Base-by-base conservation (phyloP, 352 stramenopile genomes). In the Pythium chondricola region DNA sequence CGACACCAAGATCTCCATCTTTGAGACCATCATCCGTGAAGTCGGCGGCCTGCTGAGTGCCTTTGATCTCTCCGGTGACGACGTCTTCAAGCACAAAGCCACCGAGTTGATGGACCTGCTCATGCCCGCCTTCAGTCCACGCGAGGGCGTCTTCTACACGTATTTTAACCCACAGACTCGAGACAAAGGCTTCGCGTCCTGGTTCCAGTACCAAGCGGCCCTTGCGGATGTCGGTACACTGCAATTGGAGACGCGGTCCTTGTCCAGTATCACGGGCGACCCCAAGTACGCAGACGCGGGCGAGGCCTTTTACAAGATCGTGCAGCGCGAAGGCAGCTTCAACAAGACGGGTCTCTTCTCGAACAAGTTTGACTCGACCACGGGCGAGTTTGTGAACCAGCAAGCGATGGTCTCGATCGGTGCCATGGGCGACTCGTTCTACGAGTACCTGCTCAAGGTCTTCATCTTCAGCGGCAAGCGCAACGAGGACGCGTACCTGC, bases 21-120 rank as follows among this genome's bases (percentile, higher is more conserved):
- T 99, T 74, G 97, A 99, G 77, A 99, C 95, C 1, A 99, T 96
- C 35, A 99, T 99, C 78, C 90, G 97, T 20, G 91, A 93, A 64
- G 76, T 99, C 4, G 97, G 96, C 17, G 97, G 97, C 8, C 72
- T 99, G 5, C 76, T 99, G 9, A 91, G 88, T 29, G 96, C 96
- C 0, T 99, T 97, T 66, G 83, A 96, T 53, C 65, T 98, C 26
- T 91, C 92, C 16, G 35, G 56, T 1, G 84, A 97, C 64, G 48
- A 41, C 4, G 55, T 93, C 16, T 97, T 98, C 66, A 84, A 98
- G 42, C 63, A 88, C 11, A 95, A 97, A 51, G 96, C 96, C 11
- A 51, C 79, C 25, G 92, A 98, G 62, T 76, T 99, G 36, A 95
- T 91, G 48, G 75, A 96, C 25, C 51, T 89, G 36, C 66, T 99